A percentile compares a stretch with the other conserved stretches of the same genome.
phyloP scores from a whole-genome alignment of 2,329 filamentous ascomycete species.

The Scortechinia acanthostroma region DNA sequence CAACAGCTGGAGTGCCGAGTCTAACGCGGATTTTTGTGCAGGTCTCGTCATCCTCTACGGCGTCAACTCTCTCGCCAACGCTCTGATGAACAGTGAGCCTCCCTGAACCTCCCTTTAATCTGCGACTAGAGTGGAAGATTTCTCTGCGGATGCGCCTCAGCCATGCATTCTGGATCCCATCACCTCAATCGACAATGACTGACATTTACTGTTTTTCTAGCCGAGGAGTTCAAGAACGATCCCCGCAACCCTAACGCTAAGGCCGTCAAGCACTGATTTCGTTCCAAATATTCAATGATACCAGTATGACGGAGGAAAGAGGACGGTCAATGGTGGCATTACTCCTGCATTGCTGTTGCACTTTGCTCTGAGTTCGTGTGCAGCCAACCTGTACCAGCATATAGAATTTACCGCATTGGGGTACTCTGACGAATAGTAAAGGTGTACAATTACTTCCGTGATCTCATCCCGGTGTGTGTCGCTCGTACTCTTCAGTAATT shows the following conservation, averaged over 20 bases:
- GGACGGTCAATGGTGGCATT: background rate
- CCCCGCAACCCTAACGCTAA: constrained; percentile 48
- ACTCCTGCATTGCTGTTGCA: background rate
- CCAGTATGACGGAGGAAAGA: background rate
- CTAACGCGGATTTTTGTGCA: too few species aligned
- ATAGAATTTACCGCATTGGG: background rate
- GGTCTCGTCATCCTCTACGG: constrained; percentile 65
- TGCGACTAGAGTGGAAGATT: too few species aligned
- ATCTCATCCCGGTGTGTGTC: too few species aligned
- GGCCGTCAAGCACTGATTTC: background rate
- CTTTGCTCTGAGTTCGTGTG: background rate
- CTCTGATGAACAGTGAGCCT: constrained; percentile 55
- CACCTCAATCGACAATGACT: too few species aligned
- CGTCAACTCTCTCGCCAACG: constrained; percentile 55
- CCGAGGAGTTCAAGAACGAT: constrained; percentile 69
- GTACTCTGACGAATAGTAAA: background rate
- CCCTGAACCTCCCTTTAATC: constrained; percentile 1
- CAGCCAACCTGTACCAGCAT: background rate
- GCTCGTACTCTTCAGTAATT: too few species aligned
- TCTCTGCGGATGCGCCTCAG: too few species aligned
- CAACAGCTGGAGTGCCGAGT: too few species aligned
- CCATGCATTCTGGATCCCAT: too few species aligned
- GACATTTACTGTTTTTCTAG: constrained; percentile 26
- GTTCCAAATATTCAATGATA: background rate
- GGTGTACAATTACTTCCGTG: constrained; percentile 1